Percentiles rank a stretch among this genome's conserved stretches.
Evolutionary conservation across 768 basidiomycete genomes (phyloP).

Genomic region (Candolleomyces aberdarensis): DNA sequence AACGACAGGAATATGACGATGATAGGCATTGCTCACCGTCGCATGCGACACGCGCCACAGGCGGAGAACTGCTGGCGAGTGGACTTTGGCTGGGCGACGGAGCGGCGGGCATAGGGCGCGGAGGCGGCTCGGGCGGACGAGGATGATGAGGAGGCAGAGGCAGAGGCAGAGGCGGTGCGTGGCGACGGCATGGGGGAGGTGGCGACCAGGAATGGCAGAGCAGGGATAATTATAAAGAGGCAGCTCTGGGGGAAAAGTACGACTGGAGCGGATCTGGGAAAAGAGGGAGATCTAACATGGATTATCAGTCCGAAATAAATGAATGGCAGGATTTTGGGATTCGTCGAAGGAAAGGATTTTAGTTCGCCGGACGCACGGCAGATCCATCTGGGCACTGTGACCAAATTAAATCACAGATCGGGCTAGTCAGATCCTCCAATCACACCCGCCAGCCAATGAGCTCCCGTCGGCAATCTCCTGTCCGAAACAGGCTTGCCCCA

Average conservation of each 20-base stretch:
- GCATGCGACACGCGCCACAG: conserved; percentile 89
- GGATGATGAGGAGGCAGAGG: conserved; percentile 36
- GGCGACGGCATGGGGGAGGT: conserved; percentile 52
- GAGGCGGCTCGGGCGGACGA: conserved; percentile 28
- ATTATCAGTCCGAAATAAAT: conserved; percentile 11
- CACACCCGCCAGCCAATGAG: background rate
- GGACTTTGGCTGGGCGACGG: conserved; percentile 66
- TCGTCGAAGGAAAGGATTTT: conserved; percentile 6
- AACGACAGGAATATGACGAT: conserved; percentile 3
- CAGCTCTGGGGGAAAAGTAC: conserved; percentile 22
- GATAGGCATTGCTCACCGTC: conserved; percentile 49
- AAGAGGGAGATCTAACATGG: conserved; percentile 34
- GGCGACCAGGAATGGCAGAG: conserved; percentile 17
- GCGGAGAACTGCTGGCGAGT: conserved; percentile 87
- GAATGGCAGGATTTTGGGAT: background rate
- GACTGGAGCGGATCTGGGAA: conserved; percentile 41
- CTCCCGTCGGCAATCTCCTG: conserved; percentile 7
- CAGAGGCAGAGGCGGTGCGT: conserved; percentile 31
- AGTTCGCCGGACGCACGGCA: conserved; percentile 10
- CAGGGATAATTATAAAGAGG: conserved; percentile 19
- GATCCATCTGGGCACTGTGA: conserved; percentile 2
- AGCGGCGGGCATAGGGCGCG: conserved; percentile 47
- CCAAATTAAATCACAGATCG: conserved; percentile 7
- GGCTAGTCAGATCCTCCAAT: background rate
- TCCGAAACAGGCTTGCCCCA: background rate